phyloP scores from a whole-genome alignment of 768 basidiomycete species.

The Leccinum rimulosum region DNA sequence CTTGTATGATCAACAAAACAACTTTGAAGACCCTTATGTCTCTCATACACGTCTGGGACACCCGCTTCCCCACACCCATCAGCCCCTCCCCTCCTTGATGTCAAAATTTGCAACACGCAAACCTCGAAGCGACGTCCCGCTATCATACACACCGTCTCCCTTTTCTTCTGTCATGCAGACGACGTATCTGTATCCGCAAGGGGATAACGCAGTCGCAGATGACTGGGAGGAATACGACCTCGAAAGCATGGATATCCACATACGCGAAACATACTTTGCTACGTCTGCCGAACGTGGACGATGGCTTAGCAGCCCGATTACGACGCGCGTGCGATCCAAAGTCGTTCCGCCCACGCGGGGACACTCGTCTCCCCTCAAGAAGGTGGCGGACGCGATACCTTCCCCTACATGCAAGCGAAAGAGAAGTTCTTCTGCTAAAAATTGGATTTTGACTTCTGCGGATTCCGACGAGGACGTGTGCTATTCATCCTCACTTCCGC shows the following conservation, averaged over 20 bases:
- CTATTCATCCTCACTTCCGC: slow-evolving; percentile 28
- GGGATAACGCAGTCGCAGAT: slow-evolving; percentile 19
- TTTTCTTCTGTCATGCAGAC: neutral
- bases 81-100: slow-evolving; percentile 19
- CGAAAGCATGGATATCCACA: slow-evolving; percentile 32
- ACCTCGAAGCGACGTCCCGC: neutral
- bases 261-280: slow-evolving; percentile 51
- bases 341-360: slow-evolving; percentile 15
- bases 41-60: neutral
- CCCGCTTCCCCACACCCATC: neutral
- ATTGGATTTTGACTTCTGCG: slow-evolving; percentile 1
- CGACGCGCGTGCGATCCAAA: slow-evolving; percentile 20
- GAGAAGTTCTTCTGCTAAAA: neutral
- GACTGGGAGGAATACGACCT: slow-evolving; percentile 30
- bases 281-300: slow-evolving; percentile 58
- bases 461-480: slow-evolving; percentile 19
- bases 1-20: neutral
- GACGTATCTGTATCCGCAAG: slow-evolving; percentile 6
- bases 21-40: slow-evolving; percentile 5
- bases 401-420: neutral
- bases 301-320: slow-evolving; percentile 53
- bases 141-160: slow-evolving; percentile 1
- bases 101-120: slow-evolving; percentile 13
- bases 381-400: slow-evolving; percentile 3
- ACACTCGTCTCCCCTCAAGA: slow-evolving; percentile 25